phyloP scores from a whole-genome alignment of 306 rosid genomes.

The Morella rubra region DNA sequence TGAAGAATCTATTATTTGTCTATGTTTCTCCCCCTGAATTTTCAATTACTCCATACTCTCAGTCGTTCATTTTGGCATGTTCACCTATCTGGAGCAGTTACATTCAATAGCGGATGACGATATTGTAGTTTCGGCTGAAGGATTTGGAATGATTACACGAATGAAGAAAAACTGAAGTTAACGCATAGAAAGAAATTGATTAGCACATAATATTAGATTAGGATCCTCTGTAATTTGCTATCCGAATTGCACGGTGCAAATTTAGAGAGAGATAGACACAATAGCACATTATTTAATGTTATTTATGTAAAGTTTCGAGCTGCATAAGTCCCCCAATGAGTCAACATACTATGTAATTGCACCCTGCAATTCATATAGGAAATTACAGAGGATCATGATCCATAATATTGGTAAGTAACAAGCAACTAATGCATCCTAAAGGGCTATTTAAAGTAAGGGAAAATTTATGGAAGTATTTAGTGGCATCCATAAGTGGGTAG shows the following conservation, averaged over 20 bases:
- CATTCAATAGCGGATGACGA: not conserved
- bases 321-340: too few relatives aligned
- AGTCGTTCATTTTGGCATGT: not conserved
- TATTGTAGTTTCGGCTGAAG: not conserved
- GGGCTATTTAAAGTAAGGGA: not conserved
- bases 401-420: not conserved
- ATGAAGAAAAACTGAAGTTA: not conserved
- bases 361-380: too few relatives aligned
- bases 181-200: not conserved
- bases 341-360: too few relatives aligned
- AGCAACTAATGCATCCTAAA: not conserved
- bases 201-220: not conserved
- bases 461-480: not conserved
- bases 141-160: not conserved
- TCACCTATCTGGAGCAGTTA: not conserved
- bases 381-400: too few relatives aligned
- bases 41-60: not conserved
- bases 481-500: not conserved
- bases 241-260: too few relatives aligned
- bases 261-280: too few relatives aligned
- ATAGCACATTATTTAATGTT: too few relatives aligned
- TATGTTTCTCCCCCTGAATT: not conserved
- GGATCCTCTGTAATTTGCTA: too few relatives aligned
- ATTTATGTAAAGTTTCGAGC: too few relatives aligned
- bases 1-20: not conserved